Evolutionary conservation across 176 grass and related monocot species (phyloP), one percentile per base, ranked within the genome.

Genomic region (Zoysia japonica): DNA sequence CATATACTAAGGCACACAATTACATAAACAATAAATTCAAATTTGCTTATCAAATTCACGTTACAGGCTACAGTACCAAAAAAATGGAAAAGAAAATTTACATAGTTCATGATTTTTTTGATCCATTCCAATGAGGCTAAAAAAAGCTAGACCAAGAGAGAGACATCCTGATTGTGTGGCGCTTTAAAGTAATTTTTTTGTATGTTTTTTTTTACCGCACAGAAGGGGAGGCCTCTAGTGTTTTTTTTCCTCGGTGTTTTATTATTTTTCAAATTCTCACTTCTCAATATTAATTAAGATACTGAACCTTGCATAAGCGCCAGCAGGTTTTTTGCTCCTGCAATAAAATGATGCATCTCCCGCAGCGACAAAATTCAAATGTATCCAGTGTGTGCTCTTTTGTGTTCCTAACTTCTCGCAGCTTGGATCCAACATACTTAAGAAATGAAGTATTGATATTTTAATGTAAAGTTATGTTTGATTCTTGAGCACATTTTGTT

Each of bases 401-500:
- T 51, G 49, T 51, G 49, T 14, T 51, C 49, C 10, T 51, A 51
- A 14, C 11, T 13, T 55, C 52, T 55, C 4, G 52, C 52, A 55
- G 52, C 15, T 55, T 55, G 4, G 14, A 17, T 17, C 14, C 52
- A 55, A 13, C 52, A 55, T 55, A 17, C 17, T 14, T 13, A 10
- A 13, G 4, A 55, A 55, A 55, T 12, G 17, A 39, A 12, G 19
- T 52, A 55, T 4, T 55, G 71, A 53, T 56, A 2, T 10, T 11
- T 40, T 55, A 54, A 41, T 74, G 57, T 51, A 17, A 40, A 44
- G 5, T 74, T 59, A 2, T 3, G 15, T 40, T 63, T 28, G 11
- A 20, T 62, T 71, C 68, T 68, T 38, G 0, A 67, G 49, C 59
- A 66, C 36, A 60, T 15, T 63, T 82, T 70, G 20, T 72, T 56